These are phyloP conservation scores for Hydrangea macrophylla DNA, from an alignment of 148 eudicot genomes.

Conservation along the genomic window DNA sequence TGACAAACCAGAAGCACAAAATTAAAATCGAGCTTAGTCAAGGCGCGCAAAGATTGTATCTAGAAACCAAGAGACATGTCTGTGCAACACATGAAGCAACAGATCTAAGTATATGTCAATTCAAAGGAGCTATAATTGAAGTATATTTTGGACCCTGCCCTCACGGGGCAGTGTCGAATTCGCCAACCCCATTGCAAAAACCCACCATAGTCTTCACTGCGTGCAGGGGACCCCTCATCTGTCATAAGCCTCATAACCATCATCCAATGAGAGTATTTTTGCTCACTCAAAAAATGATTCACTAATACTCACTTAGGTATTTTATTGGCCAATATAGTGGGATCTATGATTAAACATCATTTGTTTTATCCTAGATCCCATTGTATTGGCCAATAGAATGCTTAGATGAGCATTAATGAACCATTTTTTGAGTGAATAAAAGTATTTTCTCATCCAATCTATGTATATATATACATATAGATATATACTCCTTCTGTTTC, in stretches of 20 bases:
- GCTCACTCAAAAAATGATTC: no score
- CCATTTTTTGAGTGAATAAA: no score
- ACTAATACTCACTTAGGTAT: no score
- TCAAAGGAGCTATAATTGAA: neutral
- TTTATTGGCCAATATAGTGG: no score
- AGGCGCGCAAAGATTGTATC: neutral
- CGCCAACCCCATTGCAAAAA: neutral
- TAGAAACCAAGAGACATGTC: neutral
- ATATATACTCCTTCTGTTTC: no score
- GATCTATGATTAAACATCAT: no score
- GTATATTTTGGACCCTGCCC: neutral
- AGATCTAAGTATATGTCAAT: conserved; percentile 1
- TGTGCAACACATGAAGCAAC: neutral
- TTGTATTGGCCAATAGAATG: no score
- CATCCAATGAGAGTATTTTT: no score
- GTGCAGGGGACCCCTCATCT: neutral
- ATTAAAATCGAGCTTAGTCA: neutral
- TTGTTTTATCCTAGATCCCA: no score
- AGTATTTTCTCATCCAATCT: no score
- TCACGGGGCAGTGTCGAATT: conserved; percentile 4
- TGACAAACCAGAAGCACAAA: neutral
- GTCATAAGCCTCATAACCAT: neutral
- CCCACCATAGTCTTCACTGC: neutral
- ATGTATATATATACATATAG: no score
- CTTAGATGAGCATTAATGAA: no score